phyloP scores from a whole-genome alignment of 2,329 filamentous ascomycete genomes.

The Epichloe glyceriae region DNA sequence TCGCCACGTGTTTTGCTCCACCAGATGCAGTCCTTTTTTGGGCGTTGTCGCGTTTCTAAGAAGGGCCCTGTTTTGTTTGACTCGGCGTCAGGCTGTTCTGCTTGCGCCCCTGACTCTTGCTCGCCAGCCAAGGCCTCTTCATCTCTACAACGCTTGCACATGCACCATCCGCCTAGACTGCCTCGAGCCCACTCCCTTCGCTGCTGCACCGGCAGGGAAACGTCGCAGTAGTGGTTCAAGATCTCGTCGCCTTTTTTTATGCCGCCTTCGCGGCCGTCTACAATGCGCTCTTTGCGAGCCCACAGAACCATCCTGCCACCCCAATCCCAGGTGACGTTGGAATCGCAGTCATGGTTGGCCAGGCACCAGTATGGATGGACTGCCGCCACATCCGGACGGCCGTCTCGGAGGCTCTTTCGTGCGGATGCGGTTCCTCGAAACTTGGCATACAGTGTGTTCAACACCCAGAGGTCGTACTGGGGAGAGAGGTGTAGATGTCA shows the following conservation, averaged over 20 bases:
- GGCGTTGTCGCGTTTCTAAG: no score
- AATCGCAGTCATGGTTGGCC: constrained; percentile 91
- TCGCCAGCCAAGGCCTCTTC: constrained; percentile 39
- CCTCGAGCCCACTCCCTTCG: constrained; percentile 81
- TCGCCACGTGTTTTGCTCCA: no score
- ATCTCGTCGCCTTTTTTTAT: constrained; percentile 74
- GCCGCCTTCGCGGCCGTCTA: constrained; percentile 39
- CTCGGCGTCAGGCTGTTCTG: background rate
- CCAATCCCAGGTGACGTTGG: constrained; percentile 94
- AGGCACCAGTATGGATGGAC: constrained; percentile 95
- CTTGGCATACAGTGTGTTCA: constrained; percentile 87
- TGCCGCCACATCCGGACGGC: constrained; percentile 79
- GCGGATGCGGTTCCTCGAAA: constrained; percentile 89
- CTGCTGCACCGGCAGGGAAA: constrained; percentile 62
- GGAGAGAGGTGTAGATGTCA: constrained; percentile 51
- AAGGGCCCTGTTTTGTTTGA: no score
- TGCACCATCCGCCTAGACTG: constrained; percentile 77
- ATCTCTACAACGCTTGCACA: constrained; percentile 68
- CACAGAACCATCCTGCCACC: constrained; percentile 62
- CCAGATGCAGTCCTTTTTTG: no score
- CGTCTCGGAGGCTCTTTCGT: constrained; percentile 60
- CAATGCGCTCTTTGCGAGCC: constrained; percentile 44
- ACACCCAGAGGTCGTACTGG: constrained; percentile 63
- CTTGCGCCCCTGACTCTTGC: background rate
- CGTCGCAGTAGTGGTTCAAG: constrained; percentile 88